A percentile compares a stretch with the other conserved stretches of the same genome.
Conservation (phyloP, 495 filamentous ascomycete species). For the Chaetomium tenue region DNA sequence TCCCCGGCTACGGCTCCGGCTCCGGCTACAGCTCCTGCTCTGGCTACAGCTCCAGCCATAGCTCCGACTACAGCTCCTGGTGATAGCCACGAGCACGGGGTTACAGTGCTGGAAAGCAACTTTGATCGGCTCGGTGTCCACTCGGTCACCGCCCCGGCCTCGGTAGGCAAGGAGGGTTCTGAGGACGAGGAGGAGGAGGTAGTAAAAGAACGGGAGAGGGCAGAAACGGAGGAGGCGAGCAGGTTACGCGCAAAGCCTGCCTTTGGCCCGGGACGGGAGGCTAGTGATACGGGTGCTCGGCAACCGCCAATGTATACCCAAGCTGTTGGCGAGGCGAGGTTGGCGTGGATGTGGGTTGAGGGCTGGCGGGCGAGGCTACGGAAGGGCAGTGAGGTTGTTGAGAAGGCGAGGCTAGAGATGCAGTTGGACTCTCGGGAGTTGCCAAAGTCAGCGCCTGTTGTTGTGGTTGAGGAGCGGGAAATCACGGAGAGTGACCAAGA, state of each 20-base stretch:
- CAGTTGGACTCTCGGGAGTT: slow-evolving; percentile 15
- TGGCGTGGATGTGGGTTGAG: slow-evolving; percentile 30
- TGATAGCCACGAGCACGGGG: background rate
- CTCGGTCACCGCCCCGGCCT: slow-evolving; percentile 14
- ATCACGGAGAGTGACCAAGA: background rate
- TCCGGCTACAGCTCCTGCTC: background rate
- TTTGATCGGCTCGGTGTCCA: slow-evolving; percentile 24
- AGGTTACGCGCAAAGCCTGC: background rate
- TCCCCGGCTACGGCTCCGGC: background rate
- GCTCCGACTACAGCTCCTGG: background rate
- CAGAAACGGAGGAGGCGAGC: background rate
- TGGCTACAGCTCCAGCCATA: background rate
- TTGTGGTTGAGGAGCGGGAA: slow-evolving; percentile 4
- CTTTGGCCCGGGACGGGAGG: background rate
- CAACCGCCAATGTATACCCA: background rate
- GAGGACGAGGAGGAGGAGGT: background rate
- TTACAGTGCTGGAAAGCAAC: slow-evolving; percentile 14
- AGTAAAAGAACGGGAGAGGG: background rate
- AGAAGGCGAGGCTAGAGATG: slow-evolving; percentile 27
- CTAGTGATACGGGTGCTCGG: background rate
- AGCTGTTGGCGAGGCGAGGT: slow-evolving; percentile 15
- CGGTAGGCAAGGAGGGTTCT: slow-evolving; percentile 14
- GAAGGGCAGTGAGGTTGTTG: slow-evolving; percentile 21
- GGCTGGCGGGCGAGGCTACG: slow-evolving; percentile 30
- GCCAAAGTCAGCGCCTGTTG: background rate